Percentiles rank a stretch among this genome's conserved stretches.
Evolutionary conservation across 2,329 filamentous ascomycete genomes (phyloP).

Genomic region (Diplodia corticola): DNA sequence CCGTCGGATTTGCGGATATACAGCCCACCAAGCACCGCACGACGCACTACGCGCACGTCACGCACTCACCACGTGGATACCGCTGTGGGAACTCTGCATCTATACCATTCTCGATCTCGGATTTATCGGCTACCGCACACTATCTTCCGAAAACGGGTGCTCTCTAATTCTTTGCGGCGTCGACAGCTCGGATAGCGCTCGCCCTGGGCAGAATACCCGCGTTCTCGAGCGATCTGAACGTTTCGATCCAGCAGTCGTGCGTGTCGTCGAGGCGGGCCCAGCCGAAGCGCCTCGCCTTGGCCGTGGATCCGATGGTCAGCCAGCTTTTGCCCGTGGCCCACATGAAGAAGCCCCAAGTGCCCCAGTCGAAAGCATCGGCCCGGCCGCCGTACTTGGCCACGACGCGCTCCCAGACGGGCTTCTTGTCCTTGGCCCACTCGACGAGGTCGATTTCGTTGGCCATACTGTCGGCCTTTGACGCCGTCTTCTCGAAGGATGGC

Average conservation of each 20-base stretch:
- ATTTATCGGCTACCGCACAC: conserved; percentile 12
- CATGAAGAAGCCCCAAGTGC: not conserved
- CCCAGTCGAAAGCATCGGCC: not conserved
- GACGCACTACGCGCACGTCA: not conserved
- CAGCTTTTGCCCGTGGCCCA: not conserved
- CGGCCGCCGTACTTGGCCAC: not conserved
- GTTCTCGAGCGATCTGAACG: not conserved
- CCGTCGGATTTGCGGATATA: conserved; percentile 17
- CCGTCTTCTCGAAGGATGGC: not conserved
- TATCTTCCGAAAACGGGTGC: no score
- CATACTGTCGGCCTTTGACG: not conserved
- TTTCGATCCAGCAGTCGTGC: not conserved
- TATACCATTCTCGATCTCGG: not conserved
- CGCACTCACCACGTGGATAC: not conserved
- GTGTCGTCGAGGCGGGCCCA: not conserved
- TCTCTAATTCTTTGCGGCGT: not conserved
- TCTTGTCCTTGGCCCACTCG: not conserved
- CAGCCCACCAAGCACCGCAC: not conserved
- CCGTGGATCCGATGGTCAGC: not conserved
- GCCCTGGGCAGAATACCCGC: not conserved
- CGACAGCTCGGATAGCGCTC: not conserved
- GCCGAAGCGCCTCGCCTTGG: not conserved
- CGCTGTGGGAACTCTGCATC: not conserved
- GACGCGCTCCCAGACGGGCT: not conserved
- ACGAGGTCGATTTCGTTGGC: not conserved